Evolutionary conservation across 306 rosid genomes (phyloP).

Genomic region (Oxytropis ochrocephala): DNA sequence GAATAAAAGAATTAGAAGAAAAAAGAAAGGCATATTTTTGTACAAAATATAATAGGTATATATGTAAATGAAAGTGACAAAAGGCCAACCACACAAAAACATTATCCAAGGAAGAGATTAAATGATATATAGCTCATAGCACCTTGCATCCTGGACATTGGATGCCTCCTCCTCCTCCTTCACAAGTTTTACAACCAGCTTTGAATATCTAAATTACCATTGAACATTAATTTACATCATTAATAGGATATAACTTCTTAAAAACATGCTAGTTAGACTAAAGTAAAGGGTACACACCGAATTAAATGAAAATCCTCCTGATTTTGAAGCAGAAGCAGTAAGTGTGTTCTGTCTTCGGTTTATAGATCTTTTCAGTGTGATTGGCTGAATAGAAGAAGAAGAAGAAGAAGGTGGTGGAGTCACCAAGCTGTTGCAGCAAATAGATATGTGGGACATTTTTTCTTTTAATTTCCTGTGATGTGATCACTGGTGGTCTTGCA

Average conservation of each 20-base stretch:
- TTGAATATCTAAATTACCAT: conserved; percentile 38
- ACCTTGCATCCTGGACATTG: conserved; percentile 92
- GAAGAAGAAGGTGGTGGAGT: neutral
- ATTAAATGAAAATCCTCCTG: conserved; percentile 46
- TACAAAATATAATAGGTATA: too few relatives aligned
- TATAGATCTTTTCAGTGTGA: neutral
- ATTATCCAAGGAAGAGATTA: neutral
- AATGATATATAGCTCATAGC: neutral
- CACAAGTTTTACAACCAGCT: conserved; percentile 40
- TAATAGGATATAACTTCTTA: neutral
- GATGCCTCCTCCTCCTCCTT: conserved; percentile 72
- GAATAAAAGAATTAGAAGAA: neutral
- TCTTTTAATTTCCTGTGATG: neutral
- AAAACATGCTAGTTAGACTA: too few relatives aligned
- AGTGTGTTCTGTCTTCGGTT: neutral
- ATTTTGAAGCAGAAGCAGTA: conserved; percentile 36
- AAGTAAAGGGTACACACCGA: conserved; percentile 30
- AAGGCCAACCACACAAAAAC: too few relatives aligned
- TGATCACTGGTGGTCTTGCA: neutral
- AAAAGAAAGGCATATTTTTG: too few relatives aligned
- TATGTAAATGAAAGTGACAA: too few relatives aligned
- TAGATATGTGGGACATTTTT: neutral
- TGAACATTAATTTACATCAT: neutral
- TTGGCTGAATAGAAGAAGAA: neutral
- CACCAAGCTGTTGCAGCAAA: neutral